Evolutionary conservation across 345 rosid genomes (phyloP), one percentile per base, ranked within the genome.

Genomic region (Populus euphratica): DNA sequence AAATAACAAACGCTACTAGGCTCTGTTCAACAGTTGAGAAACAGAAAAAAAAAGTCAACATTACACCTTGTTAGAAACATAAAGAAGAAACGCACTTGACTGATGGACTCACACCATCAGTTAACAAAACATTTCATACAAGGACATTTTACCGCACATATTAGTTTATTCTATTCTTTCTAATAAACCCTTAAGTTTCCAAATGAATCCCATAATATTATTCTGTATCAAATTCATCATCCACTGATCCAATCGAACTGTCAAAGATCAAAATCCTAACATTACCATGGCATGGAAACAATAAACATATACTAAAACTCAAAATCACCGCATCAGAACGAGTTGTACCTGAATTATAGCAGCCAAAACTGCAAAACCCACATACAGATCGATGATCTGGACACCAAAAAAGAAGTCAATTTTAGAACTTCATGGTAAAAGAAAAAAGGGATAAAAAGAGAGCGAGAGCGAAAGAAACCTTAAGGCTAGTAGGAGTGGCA

Each of bases 381-480:
- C 97, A 61, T 92, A 96, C 18, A 92, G 84, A 84, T 96, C 99
- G 83, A 96, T 91, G 87, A 93, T 88, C 99, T 96, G 90, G 64
- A 77, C 13, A 17, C 49, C 36, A 21, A n/a, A 73, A 31, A 61
- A 4, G 36, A 18, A 9, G 10, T 13, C 31, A 66, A 72, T 8
- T 17, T 35, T 23, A 13, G 11, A 65, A 47, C 69, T 61, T 38
- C 50, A 33, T n/a, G 67, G 16, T 17, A 1, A 61, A 13, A 23
- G 25, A 33, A 10, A 31, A 2, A 14, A 1, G 23, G 4, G 41
- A 33, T 38, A 38, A 14, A 49, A 49, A 73, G 36, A 29, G 27
- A 56, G 70, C n/a, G 27, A 69, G 14, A 47, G 59, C 33, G 63
- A 77, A 76, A 79, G 73, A 79, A 52, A 87, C 95, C 94, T 91